phyloP scores from a whole-genome alignment of 1,284 basidiomycete genomes.

The Fomitopsis schrenkii region DNA sequence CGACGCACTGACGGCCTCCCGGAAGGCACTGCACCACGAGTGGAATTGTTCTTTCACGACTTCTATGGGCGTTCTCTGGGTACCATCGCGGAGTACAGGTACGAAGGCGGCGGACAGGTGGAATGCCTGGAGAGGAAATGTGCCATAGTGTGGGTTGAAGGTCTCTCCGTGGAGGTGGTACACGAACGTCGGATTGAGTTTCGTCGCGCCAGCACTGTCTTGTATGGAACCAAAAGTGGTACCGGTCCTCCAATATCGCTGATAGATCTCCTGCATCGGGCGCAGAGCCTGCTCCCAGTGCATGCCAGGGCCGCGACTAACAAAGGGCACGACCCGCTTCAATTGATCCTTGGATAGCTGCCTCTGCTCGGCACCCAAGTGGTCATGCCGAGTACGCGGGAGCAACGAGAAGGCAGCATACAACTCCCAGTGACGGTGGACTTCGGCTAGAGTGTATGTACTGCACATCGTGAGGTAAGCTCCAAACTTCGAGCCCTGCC shows the following conservation, averaged over 20 bases:
- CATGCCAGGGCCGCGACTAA: conserved; percentile 37
- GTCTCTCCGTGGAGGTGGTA: conserved; percentile 38
- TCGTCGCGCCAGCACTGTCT: conserved; percentile 22
- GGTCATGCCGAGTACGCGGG: conserved; percentile 6
- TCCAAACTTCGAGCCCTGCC: conserved; percentile 41
- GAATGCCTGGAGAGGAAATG: conserved; percentile 42
- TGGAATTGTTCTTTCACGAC: conserved; percentile 30
- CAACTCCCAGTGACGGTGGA: conserved; percentile 39
- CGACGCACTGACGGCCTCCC: conserved; percentile 4
- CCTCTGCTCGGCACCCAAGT: conserved; percentile 16
- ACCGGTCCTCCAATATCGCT: conserved; percentile 40
- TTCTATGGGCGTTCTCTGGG: conserved; percentile 6
- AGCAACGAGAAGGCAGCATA: conserved; percentile 28
- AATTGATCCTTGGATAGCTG: conserved; percentile 7
- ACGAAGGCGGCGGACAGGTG: conserved; percentile 38
- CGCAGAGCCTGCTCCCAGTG: conserved; percentile 20
- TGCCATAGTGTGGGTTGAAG: conserved; percentile 43
- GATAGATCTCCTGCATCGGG: conserved; percentile 22
- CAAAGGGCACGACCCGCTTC: not conserved
- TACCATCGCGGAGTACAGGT: not conserved
- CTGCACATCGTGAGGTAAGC: conserved; percentile 33
- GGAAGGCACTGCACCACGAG: conserved; percentile 34
- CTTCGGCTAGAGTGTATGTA: conserved; percentile 36
- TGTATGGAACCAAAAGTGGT: conserved; percentile 30
- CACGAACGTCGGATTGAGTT: conserved; percentile 45